A percentile compares a stretch with the other conserved stretches of the same genome.
Evolutionary conservation across 768 basidiomycete genomes (phyloP).

Genomic region (Tylopilus rubrobrunneus): DNA sequence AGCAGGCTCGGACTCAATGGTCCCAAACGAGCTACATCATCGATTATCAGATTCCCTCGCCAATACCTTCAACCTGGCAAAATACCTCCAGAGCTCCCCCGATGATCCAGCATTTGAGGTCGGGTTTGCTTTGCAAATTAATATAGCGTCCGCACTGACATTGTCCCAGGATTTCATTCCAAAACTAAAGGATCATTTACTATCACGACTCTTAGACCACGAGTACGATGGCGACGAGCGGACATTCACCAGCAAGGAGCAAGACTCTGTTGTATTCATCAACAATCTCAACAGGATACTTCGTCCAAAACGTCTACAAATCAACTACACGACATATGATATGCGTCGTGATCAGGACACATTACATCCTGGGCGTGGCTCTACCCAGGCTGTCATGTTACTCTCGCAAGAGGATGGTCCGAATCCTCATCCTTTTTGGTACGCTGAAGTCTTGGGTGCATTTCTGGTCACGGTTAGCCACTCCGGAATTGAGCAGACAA

Average conservation of each 20-base stretch:
- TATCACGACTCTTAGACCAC: background rate
- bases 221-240: background rate
- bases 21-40: background rate
- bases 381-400: constrained; percentile 16
- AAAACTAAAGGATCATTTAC: background rate
- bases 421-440: constrained; percentile 20
- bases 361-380: constrained; percentile 15
- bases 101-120: background rate
- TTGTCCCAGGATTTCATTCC: background rate
- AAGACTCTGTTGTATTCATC: background rate
- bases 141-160: too few relatives aligned
- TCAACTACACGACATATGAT: background rate
- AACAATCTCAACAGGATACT: background rate
- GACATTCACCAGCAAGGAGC: too few relatives aligned
- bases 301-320: background rate
- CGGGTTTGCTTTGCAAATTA: too few relatives aligned
- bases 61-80: background rate
- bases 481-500: background rate
- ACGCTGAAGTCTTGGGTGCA: constrained; percentile 19
- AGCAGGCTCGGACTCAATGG: too few relatives aligned
- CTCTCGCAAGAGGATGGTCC: constrained; percentile 9
- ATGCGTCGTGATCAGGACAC: background rate
- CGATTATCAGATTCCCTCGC: background rate
- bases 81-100: background rate
- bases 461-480: constrained; percentile 18